A percentile compares a stretch with the other conserved stretches of the same genome.
Evolutionary conservation across 495 filamentous ascomycete genomes (phyloP).

Genomic region (Acidomyces sp.): DNA sequence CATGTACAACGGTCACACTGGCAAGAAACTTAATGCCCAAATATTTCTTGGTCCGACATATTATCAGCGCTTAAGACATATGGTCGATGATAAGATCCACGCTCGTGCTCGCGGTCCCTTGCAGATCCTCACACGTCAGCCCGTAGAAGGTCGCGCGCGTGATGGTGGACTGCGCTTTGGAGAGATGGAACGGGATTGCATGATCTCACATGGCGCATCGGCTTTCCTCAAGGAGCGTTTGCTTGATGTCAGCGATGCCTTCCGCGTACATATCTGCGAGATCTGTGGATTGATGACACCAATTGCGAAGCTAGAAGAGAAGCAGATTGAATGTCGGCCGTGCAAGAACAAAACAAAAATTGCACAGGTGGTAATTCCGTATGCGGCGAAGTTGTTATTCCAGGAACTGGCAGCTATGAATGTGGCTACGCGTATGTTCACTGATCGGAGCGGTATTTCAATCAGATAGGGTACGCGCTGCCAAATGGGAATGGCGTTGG

Average conservation of each 20-base stretch:
- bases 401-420: conserved; percentile 98
- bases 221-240: conserved; percentile 94
- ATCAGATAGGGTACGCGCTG: too few species aligned
- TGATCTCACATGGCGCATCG: conserved; percentile 96
- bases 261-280: conserved; percentile 95
- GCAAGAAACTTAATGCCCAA: conserved; percentile 80
- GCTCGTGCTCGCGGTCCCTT: conserved; percentile 88
- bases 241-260: conserved; percentile 96
- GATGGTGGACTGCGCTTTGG: conserved; percentile 98
- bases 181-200: conserved; percentile 99
- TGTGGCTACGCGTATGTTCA: conserved; percentile 94
- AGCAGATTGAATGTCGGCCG: conserved; percentile 86
- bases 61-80: conserved; percentile 96
- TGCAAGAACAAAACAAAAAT: conserved; percentile 98
- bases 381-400: conserved; percentile 96
- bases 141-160: conserved; percentile 94
- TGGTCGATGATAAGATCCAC: conserved; percentile 99
- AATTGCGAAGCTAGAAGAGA: conserved; percentile 91
- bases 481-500: too few species aligned
- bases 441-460: conserved; percentile 59
- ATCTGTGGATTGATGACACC: conserved; percentile 98
- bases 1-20: conserved; percentile 98
- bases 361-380: conserved; percentile 92
- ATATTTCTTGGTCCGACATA: conserved; percentile 97
- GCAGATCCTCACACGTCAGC: conserved; percentile 94